phyloP scores from a whole-genome alignment of 176 grass and related monocot genomes.

The Panicum miliaceum region DNA sequence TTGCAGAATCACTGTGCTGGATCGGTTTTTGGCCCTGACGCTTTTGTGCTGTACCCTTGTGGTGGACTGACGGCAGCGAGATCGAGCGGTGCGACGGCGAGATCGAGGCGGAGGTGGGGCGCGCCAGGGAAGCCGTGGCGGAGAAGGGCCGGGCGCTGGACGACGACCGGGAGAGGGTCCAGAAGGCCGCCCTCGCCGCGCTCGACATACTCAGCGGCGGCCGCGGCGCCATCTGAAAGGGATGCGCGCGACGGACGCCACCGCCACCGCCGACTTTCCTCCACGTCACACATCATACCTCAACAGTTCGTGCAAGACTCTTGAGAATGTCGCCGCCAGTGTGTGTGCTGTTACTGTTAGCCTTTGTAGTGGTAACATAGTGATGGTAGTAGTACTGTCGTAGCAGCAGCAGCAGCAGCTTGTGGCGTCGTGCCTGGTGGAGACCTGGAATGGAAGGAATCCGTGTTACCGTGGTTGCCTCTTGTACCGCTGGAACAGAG shows the following conservation, averaged over 20 bases:
- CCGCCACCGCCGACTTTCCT: no score
- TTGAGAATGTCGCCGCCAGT: background rate
- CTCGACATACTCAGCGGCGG: slow-evolving; percentile 68
- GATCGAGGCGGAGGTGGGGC: slow-evolving; percentile 83
- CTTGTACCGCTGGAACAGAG: background rate
- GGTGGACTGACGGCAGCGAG: slow-evolving; percentile 59
- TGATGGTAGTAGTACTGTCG: background rate
- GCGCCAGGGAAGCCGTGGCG: slow-evolving; percentile 64
- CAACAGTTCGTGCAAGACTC: background rate
- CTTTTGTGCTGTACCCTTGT: background rate
- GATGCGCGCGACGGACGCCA: background rate
- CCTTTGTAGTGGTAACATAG: background rate
- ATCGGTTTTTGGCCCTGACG: background rate
- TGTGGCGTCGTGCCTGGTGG: background rate
- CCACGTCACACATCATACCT: no score
- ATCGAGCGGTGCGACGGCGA: slow-evolving; percentile 73
- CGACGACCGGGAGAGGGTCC: slow-evolving; percentile 75
- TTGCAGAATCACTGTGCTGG: background rate
- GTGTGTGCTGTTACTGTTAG: background rate
- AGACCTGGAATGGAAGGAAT: background rate
- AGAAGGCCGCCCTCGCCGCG: slow-evolving; percentile 77
- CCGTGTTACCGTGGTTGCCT: background rate
- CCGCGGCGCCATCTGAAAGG: background rate
- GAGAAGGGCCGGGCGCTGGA: slow-evolving; percentile 59
- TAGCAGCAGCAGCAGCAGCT: background rate